phyloP scores from a whole-genome alignment of 2,329 filamentous ascomycete species.

The Ophiostoma pallidulum region DNA sequence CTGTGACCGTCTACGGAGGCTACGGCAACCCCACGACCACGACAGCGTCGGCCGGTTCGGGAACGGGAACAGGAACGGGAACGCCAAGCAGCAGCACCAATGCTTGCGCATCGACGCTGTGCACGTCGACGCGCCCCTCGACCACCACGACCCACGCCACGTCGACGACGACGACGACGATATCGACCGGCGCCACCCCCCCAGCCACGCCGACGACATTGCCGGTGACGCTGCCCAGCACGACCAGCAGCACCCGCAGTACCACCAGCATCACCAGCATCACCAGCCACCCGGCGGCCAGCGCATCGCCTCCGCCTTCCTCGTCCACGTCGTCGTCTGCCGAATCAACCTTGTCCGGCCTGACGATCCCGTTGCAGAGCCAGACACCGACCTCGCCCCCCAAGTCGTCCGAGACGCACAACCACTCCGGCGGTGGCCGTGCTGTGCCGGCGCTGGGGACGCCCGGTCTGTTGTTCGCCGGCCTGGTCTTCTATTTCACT shows the following conservation, averaged over 20 bases:
- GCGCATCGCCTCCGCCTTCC: neutral
- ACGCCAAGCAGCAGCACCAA: neutral
- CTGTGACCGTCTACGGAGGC: constrained; percentile 5
- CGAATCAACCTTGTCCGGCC: neutral
- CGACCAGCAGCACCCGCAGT: neutral
- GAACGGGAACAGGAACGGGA: neutral
- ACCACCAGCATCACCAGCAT: neutral
- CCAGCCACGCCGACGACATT: no score
- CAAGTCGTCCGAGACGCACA: neutral
- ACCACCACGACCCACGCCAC: neutral
- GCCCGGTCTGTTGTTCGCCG: neutral
- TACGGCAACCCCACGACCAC: constrained; percentile 1
- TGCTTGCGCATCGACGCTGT: neutral
- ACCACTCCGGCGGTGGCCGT: neutral
- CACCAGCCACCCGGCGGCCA: neutral
- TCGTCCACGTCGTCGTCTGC: neutral
- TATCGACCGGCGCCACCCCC: no score
- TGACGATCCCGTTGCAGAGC: neutral
- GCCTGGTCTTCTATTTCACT: neutral
- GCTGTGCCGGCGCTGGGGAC: neutral
- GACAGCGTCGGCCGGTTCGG: neutral
- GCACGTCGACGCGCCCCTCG: neutral
- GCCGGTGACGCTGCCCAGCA: no score
- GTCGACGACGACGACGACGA: neutral
- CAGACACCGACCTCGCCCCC: neutral